Evolutionary conservation across 2,329 filamentous ascomycete species (phyloP).

Genomic region (Alternaria infectoria): DNA sequence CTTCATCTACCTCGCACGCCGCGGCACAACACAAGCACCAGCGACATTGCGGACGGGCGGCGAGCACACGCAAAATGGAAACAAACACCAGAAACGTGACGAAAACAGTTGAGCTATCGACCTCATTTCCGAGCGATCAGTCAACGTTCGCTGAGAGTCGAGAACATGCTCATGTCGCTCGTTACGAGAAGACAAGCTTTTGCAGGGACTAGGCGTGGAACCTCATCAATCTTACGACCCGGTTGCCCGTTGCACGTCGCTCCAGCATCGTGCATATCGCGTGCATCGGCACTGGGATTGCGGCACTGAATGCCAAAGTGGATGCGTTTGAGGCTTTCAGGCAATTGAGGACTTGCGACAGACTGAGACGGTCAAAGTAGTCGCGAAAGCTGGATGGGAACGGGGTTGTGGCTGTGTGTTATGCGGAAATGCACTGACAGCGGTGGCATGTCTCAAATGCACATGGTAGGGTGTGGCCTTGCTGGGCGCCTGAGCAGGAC

Average conservation of each 20-base stretch:
- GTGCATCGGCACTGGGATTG: slow-evolving; percentile 1
- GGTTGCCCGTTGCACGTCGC: background rate
- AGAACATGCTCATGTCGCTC: slow-evolving; percentile 4
- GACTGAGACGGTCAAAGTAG: slow-evolving; percentile 3
- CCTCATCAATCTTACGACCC: slow-evolving; percentile 10
- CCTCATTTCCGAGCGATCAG: slow-evolving; percentile 17
- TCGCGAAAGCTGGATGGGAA: background rate
- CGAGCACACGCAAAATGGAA: background rate
- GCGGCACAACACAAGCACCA: slow-evolving; percentile 1
- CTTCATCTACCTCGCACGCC: slow-evolving; percentile 9
- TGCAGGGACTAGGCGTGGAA: slow-evolving; percentile 3
- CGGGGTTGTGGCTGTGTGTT: slow-evolving; percentile 17
- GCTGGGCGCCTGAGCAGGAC: background rate
- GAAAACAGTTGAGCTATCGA: slow-evolving; percentile 6
- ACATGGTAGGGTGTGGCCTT: slow-evolving; percentile 10
- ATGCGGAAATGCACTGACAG: slow-evolving; percentile 13
- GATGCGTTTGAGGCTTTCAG: background rate
- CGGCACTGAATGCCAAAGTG: slow-evolving; percentile 3
- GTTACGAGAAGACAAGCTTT: slow-evolving; percentile 2
- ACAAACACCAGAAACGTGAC: background rate
- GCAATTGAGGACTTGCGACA: background rate
- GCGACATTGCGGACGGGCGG: background rate
- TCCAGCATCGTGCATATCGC: background rate
- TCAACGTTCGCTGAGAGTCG: slow-evolving; percentile 10
- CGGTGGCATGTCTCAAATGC: slow-evolving; percentile 7